Percentiles rank a stretch among this genome's conserved stretches.
phyloP scores from a whole-genome alignment of 352 stramenopile species.

The Phytophthora citrophthora region DNA sequence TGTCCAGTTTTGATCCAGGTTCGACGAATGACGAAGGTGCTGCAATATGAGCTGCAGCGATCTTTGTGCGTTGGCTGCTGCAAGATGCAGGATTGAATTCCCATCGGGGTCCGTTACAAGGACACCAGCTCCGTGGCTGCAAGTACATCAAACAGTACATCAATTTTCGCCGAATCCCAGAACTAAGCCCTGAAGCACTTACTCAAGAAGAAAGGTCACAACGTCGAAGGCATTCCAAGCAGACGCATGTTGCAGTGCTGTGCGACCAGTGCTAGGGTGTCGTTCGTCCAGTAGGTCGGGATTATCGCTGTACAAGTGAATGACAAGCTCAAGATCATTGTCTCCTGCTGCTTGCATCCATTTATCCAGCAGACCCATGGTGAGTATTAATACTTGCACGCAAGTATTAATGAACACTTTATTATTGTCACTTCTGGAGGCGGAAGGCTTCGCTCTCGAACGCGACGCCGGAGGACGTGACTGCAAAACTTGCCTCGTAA shows the following conservation, averaged over 20 bases:
- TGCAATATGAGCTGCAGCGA: slow-evolving; percentile 19
- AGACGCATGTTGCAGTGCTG: slow-evolving; percentile 24
- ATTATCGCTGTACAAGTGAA: slow-evolving; percentile 1
- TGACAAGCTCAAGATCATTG: slow-evolving; percentile 14
- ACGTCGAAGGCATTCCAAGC: slow-evolving; percentile 24
- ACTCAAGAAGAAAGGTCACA: slow-evolving; percentile 22
- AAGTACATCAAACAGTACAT: neutral
- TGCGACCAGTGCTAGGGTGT: slow-evolving; percentile 22
- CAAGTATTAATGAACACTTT: slow-evolving; percentile 16
- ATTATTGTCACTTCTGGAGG: too few species aligned
- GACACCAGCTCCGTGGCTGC: slow-evolving; percentile 21
- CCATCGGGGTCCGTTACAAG: slow-evolving; percentile 25
- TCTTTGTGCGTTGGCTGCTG: slow-evolving; percentile 22
- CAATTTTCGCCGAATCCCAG: neutral
- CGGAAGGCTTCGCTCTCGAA: too few species aligned
- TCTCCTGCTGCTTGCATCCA: slow-evolving; percentile 23
- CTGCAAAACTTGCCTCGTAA: too few species aligned
- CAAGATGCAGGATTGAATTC: slow-evolving; percentile 32
- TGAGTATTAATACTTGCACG: slow-evolving; percentile 5
- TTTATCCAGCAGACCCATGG: slow-evolving; percentile 18
- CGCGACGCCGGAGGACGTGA: too few species aligned
- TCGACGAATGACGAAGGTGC: slow-evolving; percentile 14
- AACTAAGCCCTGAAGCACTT: neutral
- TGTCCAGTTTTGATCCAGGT: slow-evolving; percentile 13
- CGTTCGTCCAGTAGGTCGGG: slow-evolving; percentile 24